phyloP scores from a whole-genome alignment of 768 basidiomycete species.

The Suillus luteus region DNA sequence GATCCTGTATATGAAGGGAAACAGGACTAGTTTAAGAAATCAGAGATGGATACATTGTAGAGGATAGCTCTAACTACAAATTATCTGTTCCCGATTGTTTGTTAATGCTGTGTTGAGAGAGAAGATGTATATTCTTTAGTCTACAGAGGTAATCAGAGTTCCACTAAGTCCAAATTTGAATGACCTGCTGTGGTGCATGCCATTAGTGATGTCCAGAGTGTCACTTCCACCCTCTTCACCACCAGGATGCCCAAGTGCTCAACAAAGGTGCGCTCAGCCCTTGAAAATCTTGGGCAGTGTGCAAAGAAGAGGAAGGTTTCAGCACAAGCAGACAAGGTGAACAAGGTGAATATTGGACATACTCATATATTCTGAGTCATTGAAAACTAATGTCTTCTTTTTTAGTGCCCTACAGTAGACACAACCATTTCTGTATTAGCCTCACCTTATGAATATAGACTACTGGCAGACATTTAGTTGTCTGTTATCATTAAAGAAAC shows the following conservation, averaged over 20 bases:
- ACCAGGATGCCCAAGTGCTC: slow-evolving; percentile 3
- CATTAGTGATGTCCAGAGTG: too few species aligned
- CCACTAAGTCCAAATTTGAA: too few species aligned
- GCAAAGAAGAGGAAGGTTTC: slow-evolving; percentile 9
- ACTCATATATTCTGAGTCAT: background rate
- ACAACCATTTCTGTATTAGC: background rate
- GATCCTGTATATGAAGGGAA: too few species aligned
- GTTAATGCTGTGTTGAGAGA: too few species aligned
- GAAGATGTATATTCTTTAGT: too few species aligned
- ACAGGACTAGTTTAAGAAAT: too few species aligned
- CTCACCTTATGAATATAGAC: background rate
- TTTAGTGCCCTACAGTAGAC: slow-evolving; percentile 1
- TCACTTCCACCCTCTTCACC: background rate
- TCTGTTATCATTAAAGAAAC: background rate
- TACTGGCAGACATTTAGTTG: background rate
- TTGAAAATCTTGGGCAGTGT: slow-evolving; percentile 5
- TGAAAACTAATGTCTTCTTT: background rate
- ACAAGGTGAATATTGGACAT: background rate
- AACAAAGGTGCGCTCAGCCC: background rate
- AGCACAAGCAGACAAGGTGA: background rate
- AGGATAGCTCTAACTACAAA: too few species aligned
- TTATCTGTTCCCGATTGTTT: too few species aligned
- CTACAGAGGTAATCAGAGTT: too few species aligned
- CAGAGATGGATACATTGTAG: too few species aligned
- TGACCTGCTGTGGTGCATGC: too few species aligned